Base-by-base conservation (phyloP, 768 basidiomycete genomes). In the Paxillus involutus region DNA sequence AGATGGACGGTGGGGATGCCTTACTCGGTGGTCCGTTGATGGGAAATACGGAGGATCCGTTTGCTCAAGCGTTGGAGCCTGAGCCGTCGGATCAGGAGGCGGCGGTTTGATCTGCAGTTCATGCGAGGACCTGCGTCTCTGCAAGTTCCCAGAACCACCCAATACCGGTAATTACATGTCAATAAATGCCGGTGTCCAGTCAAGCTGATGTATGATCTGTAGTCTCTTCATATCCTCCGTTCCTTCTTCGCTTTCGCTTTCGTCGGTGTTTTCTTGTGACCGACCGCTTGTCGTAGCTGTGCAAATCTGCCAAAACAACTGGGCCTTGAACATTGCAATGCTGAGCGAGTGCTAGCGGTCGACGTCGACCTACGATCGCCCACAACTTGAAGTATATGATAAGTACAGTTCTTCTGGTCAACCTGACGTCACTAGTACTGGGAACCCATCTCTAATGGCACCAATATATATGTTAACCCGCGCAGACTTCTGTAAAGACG, bases 1-100 rank as follows among this genome's bases (percentile, higher is more conserved):
- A 88, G 62, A 66, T 90, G 53, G 80, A 82, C 41, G 57, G 64
- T 2, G 67, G 69, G 32, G 82, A 86, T 59, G 75, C 71, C 11
- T 64, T 90, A 21, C 73, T 88, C 33, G 87, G 82, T 13, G 83
- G 80, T 1, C 67, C 79, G 16, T 63, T 86, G 53, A 82, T 91
- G 77, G 83, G 84, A 65, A 70, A 78, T 47, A 71, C 73, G 14
- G 77, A 63, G 1, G 85, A 90, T 62, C 87, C 86, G 6, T 91
- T 90, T 63, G 76, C 69, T 32, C 29, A 58, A 4, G 13, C 67
- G 13, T 57, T 68, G 56, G 63, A 66, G 10, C 60, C 58, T 35
- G 56, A 46, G 41, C 57, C 61, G 37, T 36, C 60, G 24, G 49
- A 43, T 41, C 59, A 56, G 24, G 61, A 49, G 30, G 17, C 50